Evolutionary conservation across 306 rosid genomes (phyloP).

Genomic region (Dryas octopetala): DNA sequence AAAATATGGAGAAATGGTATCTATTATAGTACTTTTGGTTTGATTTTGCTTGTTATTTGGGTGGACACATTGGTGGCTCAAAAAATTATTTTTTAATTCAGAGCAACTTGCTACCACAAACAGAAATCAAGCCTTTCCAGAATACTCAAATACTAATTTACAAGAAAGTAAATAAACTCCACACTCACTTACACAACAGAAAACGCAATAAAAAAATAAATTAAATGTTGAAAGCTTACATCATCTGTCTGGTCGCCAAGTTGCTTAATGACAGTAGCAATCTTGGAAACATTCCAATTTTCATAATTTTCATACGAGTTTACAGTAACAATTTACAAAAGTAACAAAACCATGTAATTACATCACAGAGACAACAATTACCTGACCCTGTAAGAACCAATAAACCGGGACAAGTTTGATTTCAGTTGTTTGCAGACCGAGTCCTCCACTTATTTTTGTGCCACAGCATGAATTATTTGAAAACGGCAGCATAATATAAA

Average conservation of each 20-base stretch:
- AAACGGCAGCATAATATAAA: background rate
- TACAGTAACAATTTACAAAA: background rate
- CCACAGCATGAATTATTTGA: background rate
- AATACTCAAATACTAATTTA: background rate
- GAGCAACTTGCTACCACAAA: background rate
- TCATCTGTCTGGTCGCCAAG: background rate
- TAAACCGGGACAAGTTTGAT: background rate
- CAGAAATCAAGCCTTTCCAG: background rate
- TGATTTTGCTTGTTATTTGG: background rate
- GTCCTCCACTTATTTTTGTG: background rate
- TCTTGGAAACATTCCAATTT: background rate
- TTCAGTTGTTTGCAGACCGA: background rate
- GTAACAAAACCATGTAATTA: background rate
- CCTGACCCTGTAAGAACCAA: constrained; percentile 4
- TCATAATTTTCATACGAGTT: background rate
- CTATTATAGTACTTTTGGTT: background rate
- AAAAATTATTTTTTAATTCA: too few relatives aligned
- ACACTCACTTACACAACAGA: background rate
- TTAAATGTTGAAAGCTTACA: background rate
- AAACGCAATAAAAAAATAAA: background rate
- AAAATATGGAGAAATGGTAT: background rate
- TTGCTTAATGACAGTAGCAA: background rate
- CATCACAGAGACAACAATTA: constrained; percentile 1
- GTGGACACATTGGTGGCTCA: background rate
- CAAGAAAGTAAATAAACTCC: background rate